These are phyloP conservation scores for Rhizophagus clarus DNA, from an alignment of 192 early-diverging fungal genomes.

Conservation along the genomic window DNA sequence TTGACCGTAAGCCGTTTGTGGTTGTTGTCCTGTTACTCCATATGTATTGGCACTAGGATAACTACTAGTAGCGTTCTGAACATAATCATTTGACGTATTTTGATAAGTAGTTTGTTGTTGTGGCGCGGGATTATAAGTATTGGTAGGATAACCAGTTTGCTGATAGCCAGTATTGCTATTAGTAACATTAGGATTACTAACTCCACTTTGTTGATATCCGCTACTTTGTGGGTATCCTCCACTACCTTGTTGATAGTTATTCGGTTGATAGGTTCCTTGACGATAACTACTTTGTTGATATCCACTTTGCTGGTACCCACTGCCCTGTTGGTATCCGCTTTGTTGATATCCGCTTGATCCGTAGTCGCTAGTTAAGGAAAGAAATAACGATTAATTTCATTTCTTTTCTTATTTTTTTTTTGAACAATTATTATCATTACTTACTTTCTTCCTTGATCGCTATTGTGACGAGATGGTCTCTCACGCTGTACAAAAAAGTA, in stretches of 20 bases:
- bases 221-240: not conserved
- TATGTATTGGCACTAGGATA: slow-evolving; percentile 16
- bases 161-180: slow-evolving; percentile 1
- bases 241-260: slow-evolving; percentile 5
- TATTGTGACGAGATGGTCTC: slow-evolving; percentile 19
- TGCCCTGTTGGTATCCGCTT: slow-evolving; percentile 11
- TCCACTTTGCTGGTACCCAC: slow-evolving; percentile 1
- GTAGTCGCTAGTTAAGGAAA: not conserved
- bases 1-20: slow-evolving; percentile 13
- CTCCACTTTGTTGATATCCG: slow-evolving; percentile 14
- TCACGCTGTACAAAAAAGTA: slow-evolving; percentile 21
- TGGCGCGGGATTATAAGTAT: not conserved
- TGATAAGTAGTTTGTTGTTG: slow-evolving; percentile 29
- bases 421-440: not conserved
- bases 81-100: slow-evolving; percentile 15
- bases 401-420: not conserved
- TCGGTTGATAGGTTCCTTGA: slow-evolving; percentile 15
- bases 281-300: slow-evolving; percentile 23
- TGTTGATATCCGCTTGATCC: slow-evolving; percentile 28
- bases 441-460: slow-evolving; percentile 28
- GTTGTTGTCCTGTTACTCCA: not conserved
- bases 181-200: not conserved
- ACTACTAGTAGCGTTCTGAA: not conserved
- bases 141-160: slow-evolving; percentile 16
- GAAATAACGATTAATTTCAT: not conserved